A percentile compares a stretch with the other conserved stretches of the same genome.
Evolutionary conservation across 345 rosid species (phyloP).

Genomic region (Dipteronia dyeriana): DNA sequence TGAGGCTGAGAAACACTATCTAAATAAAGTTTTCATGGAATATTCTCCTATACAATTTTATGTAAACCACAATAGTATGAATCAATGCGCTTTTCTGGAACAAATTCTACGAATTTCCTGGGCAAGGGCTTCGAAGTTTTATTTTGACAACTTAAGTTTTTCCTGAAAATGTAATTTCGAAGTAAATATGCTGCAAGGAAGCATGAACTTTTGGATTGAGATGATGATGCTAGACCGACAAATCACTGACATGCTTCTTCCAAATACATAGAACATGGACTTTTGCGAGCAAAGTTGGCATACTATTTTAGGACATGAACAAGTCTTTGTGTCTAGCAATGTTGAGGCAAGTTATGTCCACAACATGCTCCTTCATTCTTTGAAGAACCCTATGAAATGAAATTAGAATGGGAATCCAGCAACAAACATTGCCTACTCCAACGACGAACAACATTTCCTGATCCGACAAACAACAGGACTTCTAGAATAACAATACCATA

Average conservation of each 20-base stretch:
- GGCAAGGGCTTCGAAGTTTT: neutral
- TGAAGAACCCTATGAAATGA: neutral
- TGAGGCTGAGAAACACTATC: neutral
- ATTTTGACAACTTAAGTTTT: neutral
- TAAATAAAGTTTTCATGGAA: neutral
- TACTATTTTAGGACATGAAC: too few relatives aligned
- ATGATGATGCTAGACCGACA: too few relatives aligned
- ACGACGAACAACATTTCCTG: too few relatives aligned
- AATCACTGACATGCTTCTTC: neutral
- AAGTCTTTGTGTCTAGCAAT: too few relatives aligned
- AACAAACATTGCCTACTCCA: neutral
- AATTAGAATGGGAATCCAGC: neutral
- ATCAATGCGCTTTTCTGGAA: neutral
- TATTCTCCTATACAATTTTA: too few relatives aligned
- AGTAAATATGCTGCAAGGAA: too few relatives aligned
- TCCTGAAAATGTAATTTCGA: neutral
- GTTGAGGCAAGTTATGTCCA: neutral
- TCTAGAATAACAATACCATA: neutral
- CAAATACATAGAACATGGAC: neutral
- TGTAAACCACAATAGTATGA: neutral
- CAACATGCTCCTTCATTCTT: neutral
- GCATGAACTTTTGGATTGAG: neutral
- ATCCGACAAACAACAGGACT: neutral
- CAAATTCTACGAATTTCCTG: neutral
- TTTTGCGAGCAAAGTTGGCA: neutral